Conservation (phyloP, 495 filamentous ascomycete genomes). For the Penicillium nucicola region DNA sequence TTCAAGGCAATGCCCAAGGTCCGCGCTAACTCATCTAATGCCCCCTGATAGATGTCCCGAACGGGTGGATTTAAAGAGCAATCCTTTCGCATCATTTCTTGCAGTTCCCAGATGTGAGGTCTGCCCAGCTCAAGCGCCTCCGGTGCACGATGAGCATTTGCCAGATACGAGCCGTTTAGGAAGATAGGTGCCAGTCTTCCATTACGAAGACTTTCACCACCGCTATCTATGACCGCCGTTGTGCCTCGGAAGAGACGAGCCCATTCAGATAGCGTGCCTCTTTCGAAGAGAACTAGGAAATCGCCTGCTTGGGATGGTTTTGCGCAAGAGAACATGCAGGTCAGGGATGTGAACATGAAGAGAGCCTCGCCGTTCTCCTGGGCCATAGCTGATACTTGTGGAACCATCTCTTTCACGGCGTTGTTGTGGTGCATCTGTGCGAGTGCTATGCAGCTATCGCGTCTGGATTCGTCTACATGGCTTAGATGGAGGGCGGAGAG, state of each 20-base stretch:
- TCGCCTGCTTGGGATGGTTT: constrained; percentile 9
- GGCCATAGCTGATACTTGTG: constrained; percentile 19
- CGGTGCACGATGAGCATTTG: neutral
- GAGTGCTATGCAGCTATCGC: constrained; percentile 15
- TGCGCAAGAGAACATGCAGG: constrained; percentile 21
- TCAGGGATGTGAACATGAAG: constrained; percentile 35
- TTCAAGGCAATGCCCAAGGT: constrained; percentile 10
- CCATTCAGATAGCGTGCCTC: constrained; percentile 39
- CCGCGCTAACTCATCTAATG: constrained; percentile 7
- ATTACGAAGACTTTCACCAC: constrained; percentile 3
- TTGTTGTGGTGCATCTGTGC: constrained; percentile 33
- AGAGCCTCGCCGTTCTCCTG: constrained; percentile 30
- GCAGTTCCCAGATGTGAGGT: constrained; percentile 12
- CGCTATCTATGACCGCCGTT: constrained; percentile 28
- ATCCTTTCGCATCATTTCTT: constrained; percentile 3
- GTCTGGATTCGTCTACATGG: constrained; percentile 17
- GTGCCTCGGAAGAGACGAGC: constrained; percentile 36
- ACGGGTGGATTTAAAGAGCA: neutral
- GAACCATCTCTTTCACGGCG: constrained; percentile 26
- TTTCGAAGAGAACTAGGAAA: constrained; percentile 35
- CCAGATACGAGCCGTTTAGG: neutral
- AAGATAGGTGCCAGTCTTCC: constrained; percentile 12
- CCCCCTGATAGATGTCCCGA: constrained; percentile 4
- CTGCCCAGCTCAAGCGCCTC: constrained; percentile 9
- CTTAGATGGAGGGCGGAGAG: constrained; percentile 37